These are phyloP conservation scores for Russula compacta DNA, from an alignment of 768 basidiomycete species.

Conservation along the genomic window DNA sequence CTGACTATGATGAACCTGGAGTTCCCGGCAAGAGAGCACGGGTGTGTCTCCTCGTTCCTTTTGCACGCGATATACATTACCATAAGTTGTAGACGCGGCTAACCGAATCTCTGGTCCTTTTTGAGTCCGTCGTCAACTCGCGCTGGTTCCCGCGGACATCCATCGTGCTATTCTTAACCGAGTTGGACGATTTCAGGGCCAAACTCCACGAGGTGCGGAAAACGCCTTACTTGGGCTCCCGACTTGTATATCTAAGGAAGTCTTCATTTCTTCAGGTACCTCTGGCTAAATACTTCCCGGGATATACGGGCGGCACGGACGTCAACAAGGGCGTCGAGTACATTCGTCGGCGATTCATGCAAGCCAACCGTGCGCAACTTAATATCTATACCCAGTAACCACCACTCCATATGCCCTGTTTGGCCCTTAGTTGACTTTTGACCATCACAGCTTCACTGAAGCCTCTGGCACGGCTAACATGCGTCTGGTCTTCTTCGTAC, in stretches of 20 bases:
- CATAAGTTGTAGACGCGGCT: constrained; percentile 32
- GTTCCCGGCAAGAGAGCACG: too few species aligned
- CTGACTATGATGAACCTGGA: constrained; percentile 59
- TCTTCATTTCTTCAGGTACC: constrained; percentile 13
- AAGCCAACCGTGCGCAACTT: constrained; percentile 28
- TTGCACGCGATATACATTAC: background rate
- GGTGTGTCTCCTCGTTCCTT: background rate
- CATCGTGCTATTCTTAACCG: constrained; percentile 37
- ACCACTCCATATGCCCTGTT: too few species aligned
- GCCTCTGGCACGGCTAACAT: background rate
- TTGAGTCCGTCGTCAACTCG: constrained; percentile 44
- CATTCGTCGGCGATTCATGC: constrained; percentile 41
- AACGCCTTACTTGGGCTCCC: background rate
- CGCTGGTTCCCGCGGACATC: constrained; percentile 35
- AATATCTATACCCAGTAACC: too few species aligned
- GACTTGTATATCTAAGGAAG: background rate
- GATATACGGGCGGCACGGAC: constrained; percentile 36
- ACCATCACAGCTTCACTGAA: background rate
- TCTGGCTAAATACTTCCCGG: constrained; percentile 31
- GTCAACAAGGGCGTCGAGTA: constrained; percentile 38
- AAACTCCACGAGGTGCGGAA: constrained; percentile 36
- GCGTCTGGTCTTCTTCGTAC: background rate
- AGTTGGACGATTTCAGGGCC: constrained; percentile 41
- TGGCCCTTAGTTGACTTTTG: background rate
- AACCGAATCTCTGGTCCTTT: constrained; percentile 40